These are phyloP conservation scores for Corynascus novoguineensis DNA, from an alignment of 495 filamentous ascomycete species.

Conservation along the genomic window DNA sequence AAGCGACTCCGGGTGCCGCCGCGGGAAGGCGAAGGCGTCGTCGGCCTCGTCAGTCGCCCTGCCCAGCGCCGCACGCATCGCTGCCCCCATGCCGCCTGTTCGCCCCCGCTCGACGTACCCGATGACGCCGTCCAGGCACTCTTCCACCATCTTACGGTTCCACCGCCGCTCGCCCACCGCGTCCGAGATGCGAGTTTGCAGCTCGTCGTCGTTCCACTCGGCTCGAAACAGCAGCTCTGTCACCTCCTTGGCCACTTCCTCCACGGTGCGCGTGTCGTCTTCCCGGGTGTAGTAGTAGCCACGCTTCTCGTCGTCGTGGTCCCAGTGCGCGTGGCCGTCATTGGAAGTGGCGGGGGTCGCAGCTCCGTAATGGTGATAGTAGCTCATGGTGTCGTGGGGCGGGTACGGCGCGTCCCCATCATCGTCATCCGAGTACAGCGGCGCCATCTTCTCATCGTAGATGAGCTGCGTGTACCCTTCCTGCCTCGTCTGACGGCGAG, in stretches of 20 bases:
- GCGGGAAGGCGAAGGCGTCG: conserved; percentile 18
- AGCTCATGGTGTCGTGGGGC: conserved; percentile 9
- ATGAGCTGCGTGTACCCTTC: conserved; percentile 18
- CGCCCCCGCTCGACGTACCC: conserved; percentile 21
- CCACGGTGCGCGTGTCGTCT: conserved; percentile 1
- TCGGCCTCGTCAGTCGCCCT: conserved; percentile 18
- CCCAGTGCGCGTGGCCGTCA: no score
- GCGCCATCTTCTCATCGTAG: conserved; percentile 19
- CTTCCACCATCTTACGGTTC: conserved; percentile 19
- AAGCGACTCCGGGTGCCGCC: conserved; percentile 15
- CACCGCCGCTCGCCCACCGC: conserved; percentile 14
- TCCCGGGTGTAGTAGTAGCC: not conserved
- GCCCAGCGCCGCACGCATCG: conserved; percentile 21
- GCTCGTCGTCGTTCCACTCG: conserved; percentile 16
- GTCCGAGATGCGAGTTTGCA: conserved; percentile 9
- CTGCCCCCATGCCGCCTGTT: conserved; percentile 12
- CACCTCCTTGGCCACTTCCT: conserved; percentile 12
- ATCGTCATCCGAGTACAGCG: conserved; percentile 6
- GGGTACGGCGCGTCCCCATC: no score
- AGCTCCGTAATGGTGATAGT: not conserved
- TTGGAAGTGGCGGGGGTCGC: not conserved
- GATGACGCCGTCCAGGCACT: conserved; percentile 19
- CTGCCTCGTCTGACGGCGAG: conserved; percentile 1
- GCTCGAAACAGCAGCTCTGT: conserved; percentile 16
- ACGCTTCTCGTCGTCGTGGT: not conserved